Conservation (phyloP, 768 basidiomycete genomes). For the Amanita fuliginea region DNA sequence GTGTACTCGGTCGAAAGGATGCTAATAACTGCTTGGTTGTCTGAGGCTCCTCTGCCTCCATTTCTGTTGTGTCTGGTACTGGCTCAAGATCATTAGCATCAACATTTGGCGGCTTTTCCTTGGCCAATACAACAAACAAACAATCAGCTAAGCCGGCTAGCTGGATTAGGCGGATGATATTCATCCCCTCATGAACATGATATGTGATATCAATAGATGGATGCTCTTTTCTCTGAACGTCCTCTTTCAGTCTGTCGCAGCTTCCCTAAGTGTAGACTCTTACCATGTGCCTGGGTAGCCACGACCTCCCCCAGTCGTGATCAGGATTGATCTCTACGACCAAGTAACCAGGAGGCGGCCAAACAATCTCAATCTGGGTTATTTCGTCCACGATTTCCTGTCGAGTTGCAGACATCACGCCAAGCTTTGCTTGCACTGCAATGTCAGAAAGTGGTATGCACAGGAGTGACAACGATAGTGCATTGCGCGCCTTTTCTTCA, state of each 20-base stretch:
- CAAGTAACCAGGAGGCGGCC: slow-evolving; percentile 35
- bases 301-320: slow-evolving; percentile 20
- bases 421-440: slow-evolving; percentile 11
- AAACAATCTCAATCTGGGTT: slow-evolving; percentile 18
- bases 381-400: slow-evolving; percentile 16
- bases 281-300: slow-evolving; percentile 35
- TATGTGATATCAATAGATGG: slow-evolving; percentile 29
- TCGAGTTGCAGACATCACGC: slow-evolving; percentile 9
- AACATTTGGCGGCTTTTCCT: slow-evolving; percentile 1
- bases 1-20: neutral
- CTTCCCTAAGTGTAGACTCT: neutral
- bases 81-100: neutral
- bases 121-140: slow-evolving; percentile 33
- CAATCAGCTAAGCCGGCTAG: slow-evolving; percentile 28
- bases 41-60: neutral
- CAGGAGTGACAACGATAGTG: slow-evolving; percentile 21
- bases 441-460: slow-evolving; percentile 19
- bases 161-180: slow-evolving; percentile 40
- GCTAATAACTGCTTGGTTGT: neutral
- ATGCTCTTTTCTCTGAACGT: slow-evolving; percentile 15
- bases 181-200: slow-evolving; percentile 29
- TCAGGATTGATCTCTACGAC: slow-evolving; percentile 34
- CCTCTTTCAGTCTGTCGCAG: neutral
- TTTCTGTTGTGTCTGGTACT: neutral
- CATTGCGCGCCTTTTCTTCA: slow-evolving; percentile 2